Conservation (phyloP, 2,329 filamentous ascomycete genomes). For the Fusarium sp. region DNA sequence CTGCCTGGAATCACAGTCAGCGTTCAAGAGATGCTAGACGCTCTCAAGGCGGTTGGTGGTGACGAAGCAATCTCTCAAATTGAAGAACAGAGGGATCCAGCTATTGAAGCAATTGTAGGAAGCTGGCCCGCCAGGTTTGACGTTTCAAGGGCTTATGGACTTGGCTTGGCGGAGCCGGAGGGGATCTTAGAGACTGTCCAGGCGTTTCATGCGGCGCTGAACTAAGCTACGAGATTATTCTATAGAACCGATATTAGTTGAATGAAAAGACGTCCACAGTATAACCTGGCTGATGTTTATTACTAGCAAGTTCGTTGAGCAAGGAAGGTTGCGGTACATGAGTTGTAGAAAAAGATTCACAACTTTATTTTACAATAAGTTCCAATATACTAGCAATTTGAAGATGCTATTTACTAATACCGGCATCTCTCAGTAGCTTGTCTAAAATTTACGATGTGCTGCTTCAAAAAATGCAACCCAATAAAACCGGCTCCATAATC, state of each 20-base stretch:
- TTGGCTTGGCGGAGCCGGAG: constrained; percentile 57
- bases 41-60: constrained; percentile 61
- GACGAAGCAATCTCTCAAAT: constrained; percentile 56
- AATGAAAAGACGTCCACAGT: not conserved
- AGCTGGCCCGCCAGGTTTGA: constrained; percentile 65
- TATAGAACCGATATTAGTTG: not conserved
- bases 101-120: constrained; percentile 62
- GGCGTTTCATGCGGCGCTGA: not conserved
- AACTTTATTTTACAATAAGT: not conserved
- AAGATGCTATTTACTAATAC: not conserved
- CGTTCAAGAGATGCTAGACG: constrained; percentile 63
- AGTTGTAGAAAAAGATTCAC: not conserved
- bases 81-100: constrained; percentile 59
- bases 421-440: not conserved
- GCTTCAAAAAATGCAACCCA: not conserved
- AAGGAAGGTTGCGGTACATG: not conserved
- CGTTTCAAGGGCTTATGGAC: constrained; percentile 60
- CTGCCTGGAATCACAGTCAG: constrained; percentile 64
- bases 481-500: not conserved
- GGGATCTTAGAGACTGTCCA: not conserved
- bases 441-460: not conserved
- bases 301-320: not conserved
- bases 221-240: not conserved
- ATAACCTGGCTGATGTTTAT: not conserved
- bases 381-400: not conserved